These are phyloP conservation scores for Phoma sp. DNA, from an alignment of 2,329 filamentous ascomycete genomes.

Conservation along the genomic window DNA sequence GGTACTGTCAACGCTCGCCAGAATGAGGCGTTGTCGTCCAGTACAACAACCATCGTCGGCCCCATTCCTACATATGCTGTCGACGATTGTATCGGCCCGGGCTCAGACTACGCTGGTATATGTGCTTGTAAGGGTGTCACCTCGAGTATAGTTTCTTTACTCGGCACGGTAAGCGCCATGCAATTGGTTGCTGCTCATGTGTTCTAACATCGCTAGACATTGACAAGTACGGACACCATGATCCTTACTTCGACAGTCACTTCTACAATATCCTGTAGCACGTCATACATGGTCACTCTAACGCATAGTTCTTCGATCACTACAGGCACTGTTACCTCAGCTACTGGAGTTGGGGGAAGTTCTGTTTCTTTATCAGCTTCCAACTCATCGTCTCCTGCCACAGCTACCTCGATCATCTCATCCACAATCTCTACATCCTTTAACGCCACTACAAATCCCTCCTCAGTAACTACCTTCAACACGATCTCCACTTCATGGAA, in stretches of 20 bases:
- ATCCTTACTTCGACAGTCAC: conserved; percentile 1
- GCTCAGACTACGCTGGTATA: conserved; percentile 31
- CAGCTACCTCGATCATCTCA: neutral
- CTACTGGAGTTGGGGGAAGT: conserved; percentile 2
- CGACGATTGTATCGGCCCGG: conserved; percentile 18
- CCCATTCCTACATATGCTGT: conserved; percentile 34
- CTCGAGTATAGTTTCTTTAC: conserved; percentile 19
- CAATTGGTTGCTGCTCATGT: neutral
- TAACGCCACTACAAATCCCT: neutral
- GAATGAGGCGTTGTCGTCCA: neutral
- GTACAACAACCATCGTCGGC: conserved; percentile 26
- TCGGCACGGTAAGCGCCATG: conserved; percentile 30
- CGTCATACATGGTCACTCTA: conserved; percentile 18
- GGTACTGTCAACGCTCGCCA: neutral
- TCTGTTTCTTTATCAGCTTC: neutral
- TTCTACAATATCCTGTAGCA: conserved; percentile 11
- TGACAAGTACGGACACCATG: conserved; percentile 16
- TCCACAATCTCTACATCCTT: neutral
- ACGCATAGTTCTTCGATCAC: conserved; percentile 19
- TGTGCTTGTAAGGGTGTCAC: conserved; percentile 37
- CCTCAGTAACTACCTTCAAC: neutral
- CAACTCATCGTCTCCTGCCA: neutral
- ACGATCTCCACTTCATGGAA: neutral
- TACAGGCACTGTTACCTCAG: neutral
- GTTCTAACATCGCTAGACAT: conserved; percentile 21